Conservation (phyloP, 2,329 filamentous ascomycete genomes). For the Ophiocordyceps unilateralis region DNA sequence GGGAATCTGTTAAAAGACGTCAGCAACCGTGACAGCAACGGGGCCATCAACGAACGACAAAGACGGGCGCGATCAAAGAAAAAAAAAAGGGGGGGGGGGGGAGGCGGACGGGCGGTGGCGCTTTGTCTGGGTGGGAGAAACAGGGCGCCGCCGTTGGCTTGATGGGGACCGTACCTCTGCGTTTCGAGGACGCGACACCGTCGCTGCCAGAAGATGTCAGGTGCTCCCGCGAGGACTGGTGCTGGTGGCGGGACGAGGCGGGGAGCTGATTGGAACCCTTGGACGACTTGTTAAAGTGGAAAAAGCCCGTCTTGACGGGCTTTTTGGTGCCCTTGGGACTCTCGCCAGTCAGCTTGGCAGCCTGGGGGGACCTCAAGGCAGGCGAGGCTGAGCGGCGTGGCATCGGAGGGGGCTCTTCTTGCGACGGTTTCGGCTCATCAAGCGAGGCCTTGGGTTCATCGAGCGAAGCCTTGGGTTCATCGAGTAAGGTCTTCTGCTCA, state of each 20-base stretch:
- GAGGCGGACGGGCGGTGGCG: not conserved
- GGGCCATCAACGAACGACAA: too few species aligned
- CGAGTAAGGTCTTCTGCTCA: constrained; percentile 1
- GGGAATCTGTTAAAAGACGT: constrained; percentile 9
- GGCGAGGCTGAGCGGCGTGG: constrained; percentile 9
- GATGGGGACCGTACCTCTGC: constrained; percentile 14
- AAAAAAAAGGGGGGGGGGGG: not conserved
- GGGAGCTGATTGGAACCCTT: constrained; percentile 21
- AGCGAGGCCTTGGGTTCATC: constrained; percentile 4
- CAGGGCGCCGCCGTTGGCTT: not conserved
- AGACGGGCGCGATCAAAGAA: not conserved
- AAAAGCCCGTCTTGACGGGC: constrained; percentile 30
- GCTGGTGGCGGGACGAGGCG: constrained; percentile 11
- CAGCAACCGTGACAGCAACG: constrained; percentile 1
- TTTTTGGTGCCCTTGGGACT: constrained; percentile 14
- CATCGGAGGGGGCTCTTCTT: constrained; percentile 6
- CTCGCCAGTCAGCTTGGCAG: constrained; percentile 6
- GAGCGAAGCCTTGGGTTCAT: constrained; percentile 8
- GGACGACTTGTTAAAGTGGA: constrained; percentile 30
- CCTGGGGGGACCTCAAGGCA: constrained; percentile 8
- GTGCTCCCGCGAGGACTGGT: constrained; percentile 19
- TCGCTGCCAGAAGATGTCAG: constrained; percentile 20
- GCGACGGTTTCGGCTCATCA: constrained; percentile 9
- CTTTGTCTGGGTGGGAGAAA: not conserved
- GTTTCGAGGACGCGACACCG: constrained; percentile 11